Evolutionary conservation across 306 rosid genomes (phyloP), one percentile per base, ranked within the genome.

Genomic region (Vigna unguiculata): DNA sequence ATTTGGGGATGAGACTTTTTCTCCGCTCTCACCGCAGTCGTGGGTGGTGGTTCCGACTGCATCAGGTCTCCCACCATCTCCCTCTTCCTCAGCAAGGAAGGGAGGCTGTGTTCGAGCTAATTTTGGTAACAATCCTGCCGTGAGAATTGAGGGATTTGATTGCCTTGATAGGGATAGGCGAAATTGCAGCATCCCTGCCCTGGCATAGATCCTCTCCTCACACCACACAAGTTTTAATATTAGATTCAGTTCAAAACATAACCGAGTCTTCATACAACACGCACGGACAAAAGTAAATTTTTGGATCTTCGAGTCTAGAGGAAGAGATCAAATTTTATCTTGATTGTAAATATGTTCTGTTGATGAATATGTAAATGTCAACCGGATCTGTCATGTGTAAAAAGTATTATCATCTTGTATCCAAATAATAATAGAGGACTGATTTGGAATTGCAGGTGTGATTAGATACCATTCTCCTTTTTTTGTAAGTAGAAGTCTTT

Each of bases 61-160:
- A 0, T 72, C 89, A 0, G 87, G 83, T 16, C 73, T 38, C 53
- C 80, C 95, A 2, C 84, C 85, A 1, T 83, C 98, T 45, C 86
- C 96, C 0, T 80, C 96, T 0, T 70, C 96, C 0, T 84, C 97
- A 0, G 25, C 90, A 3, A 86, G 97, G 90, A 90, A 86, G 73
- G 97, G 90, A 66, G 92, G 97, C 71, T 88, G 90, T 71, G 91
- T 85, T 9, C 72, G 97, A 72, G 72, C 84, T 72, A 90, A 80
- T 88, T 90, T 88, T 71, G 97, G 92, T 57, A 84, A 82, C 85
- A 92, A 88, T 15, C 99, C 99, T 0, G 90, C 87, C 1, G 97
- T 90, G 75, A 89, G 97, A 43, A 12, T 95, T 2, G 99, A 95
- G 81, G 99, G 99, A 49, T 95, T 95, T 21, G 99, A 95, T 83